Conservation (phyloP, 305 asterid genomes). For the Fraxinus floribunda region DNA sequence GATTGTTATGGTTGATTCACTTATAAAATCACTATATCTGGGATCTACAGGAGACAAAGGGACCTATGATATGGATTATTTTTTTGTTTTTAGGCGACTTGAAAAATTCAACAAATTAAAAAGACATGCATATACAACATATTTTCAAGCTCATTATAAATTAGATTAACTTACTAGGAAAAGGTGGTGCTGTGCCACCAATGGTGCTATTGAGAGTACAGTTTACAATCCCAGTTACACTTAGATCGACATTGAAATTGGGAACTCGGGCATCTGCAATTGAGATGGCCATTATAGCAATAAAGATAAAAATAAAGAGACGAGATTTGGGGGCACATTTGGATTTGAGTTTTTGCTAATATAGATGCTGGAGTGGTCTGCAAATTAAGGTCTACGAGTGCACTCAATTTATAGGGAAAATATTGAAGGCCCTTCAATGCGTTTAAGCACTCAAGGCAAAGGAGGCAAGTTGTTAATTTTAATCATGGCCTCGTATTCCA, state of each 20-base stretch:
- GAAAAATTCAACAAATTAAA: no score
- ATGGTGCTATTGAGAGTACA: not conserved
- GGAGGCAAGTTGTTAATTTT: not conserved
- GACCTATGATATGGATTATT: no score
- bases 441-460: not conserved
- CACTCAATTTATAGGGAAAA: not conserved
- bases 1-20: no score
- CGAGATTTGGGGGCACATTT: not conserved
- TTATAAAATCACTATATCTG: no score
- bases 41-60: no score
- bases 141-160: no score
- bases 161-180: not conserved
- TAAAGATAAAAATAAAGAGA: not conserved
- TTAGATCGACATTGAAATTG: not conserved
- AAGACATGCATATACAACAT: no score
- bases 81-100: no score
- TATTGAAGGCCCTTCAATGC: not conserved
- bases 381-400: not conserved
- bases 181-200: not conserved
- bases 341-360: not conserved
- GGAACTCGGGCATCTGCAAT: not conserved
- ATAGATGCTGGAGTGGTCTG: not conserved
- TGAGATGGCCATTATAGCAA: not conserved
- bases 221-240: not conserved
- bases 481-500: not conserved